phyloP scores from a whole-genome alignment of 225 moss, liverwort and hornwort species.

The Marchantia polymorpha region DNA sequence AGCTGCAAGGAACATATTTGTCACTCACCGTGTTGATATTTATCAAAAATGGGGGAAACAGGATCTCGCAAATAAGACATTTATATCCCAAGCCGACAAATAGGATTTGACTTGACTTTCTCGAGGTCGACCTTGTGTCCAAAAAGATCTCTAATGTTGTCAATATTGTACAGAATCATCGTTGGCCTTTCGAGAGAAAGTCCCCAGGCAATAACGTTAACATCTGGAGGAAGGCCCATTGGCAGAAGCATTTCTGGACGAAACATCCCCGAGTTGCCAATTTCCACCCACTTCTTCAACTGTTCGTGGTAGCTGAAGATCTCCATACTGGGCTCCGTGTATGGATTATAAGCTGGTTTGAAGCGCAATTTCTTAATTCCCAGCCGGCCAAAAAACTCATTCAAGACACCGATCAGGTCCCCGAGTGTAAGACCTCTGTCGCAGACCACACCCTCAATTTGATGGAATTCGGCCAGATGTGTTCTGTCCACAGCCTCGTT shows the following conservation, averaged over 20 bases:
- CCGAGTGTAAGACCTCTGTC: constrained; percentile 81
- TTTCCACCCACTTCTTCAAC: constrained; percentile 90
- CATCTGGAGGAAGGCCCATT: constrained; percentile 83
- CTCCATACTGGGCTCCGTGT: constrained; percentile 91
- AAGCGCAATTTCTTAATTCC: constrained; percentile 76
- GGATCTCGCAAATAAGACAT: not conserved
- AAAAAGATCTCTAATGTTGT: constrained; percentile 95
- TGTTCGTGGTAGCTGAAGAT: constrained; percentile 89
- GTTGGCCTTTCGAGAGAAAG: constrained; percentile 94
- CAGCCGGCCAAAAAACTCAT: constrained; percentile 80
- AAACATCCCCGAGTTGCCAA: constrained; percentile 97
- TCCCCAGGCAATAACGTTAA: constrained; percentile 95
- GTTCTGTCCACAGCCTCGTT: constrained; percentile 93
- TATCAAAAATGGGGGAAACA: not conserved
- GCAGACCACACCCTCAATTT: constrained; percentile 94
- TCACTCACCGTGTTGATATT: too few species aligned
- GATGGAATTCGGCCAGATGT: constrained; percentile 94
- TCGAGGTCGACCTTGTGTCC: constrained; percentile 88
- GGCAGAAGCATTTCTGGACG: constrained; percentile 91
- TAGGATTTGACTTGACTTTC: constrained; percentile 66
- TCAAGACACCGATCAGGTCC: constrained; percentile 78
- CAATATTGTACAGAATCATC: constrained; percentile 89
- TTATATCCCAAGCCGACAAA: constrained; percentile 60
- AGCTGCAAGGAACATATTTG: too few species aligned
- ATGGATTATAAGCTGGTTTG: constrained; percentile 92